Base-by-base conservation (phyloP, 805 yeast genomes). In the Novakomyces olei region DNA sequence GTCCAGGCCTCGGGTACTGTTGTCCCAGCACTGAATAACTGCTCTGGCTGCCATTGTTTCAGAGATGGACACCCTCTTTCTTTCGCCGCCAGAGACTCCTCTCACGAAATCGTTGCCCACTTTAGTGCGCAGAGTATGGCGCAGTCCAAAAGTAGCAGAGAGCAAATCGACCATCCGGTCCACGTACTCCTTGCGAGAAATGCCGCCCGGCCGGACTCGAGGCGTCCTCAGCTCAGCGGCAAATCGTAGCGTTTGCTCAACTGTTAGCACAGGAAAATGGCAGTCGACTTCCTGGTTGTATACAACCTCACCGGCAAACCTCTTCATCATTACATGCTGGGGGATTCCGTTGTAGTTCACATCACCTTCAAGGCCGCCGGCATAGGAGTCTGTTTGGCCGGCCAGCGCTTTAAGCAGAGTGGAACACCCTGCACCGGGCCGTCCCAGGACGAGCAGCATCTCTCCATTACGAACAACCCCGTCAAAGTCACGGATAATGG, bases 1-100 rank as follows among this genome's bases (percentile, higher is more conserved):
- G 53, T 77, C 92, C 37, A 78, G 60, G 44, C 92, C 92, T 57
- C 88, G 67, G 4, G 92, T 78, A 4, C 85, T 74, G 46, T 78
- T 78, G 57, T 77, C 83, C 69, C 77, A 72, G 51, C 76, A 68
- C 40, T 65, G 71, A 32, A 73, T 57, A 31, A 65, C 55, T 19
- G 79, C 73, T 19, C 72, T 67, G 32, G 71, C 60, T 30, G 74
- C 63, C 29, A 73, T 55, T 1, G 76, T 76, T 53, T 77, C 92
- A 7, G 81, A 79, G 44, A 77, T 70, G 7, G 85, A 72, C 2
- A 77, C 85, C 57, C 91, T 67, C 53, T 76, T 75, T 41, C 91
- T 59, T 54, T 77, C 88, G 49, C 72, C 70, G 37, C 71, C 72
- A 18, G 68, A 61, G 30, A 65, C 68, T 44, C 76, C 76, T 42